phyloP scores from a whole-genome alignment of 2,329 filamentous ascomycete genomes.

The Zymoseptoria tritici region DNA sequence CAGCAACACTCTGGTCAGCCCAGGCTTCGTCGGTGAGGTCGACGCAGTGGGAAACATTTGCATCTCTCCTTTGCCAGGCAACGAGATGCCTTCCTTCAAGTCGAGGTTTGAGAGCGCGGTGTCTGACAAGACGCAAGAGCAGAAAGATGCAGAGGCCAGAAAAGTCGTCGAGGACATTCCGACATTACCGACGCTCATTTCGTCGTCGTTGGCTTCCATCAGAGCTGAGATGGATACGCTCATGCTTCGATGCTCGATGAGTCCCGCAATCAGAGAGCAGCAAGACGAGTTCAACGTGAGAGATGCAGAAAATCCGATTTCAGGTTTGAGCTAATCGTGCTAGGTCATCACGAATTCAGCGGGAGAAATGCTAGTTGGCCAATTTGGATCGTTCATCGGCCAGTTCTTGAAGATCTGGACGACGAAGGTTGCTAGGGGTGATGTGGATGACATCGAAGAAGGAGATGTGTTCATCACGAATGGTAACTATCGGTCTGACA shows the following conservation, averaged over 20 bases:
- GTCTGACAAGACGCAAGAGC: slow-evolving; percentile 15
- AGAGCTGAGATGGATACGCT: slow-evolving; percentile 23
- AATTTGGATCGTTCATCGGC: slow-evolving; percentile 23
- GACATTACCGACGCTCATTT: slow-evolving; percentile 20
- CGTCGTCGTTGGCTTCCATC: slow-evolving; percentile 20
- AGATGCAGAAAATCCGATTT: background rate
- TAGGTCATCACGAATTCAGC: slow-evolving; percentile 18
- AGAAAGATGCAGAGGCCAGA: slow-evolving; percentile 18
- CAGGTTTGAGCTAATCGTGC: background rate
- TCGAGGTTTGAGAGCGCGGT: slow-evolving; percentile 17
- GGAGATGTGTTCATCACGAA: slow-evolving; percentile 24
- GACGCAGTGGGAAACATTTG: slow-evolving; percentile 22
- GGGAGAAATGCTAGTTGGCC: slow-evolving; percentile 21
- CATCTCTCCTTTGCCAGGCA: slow-evolving; percentile 20
- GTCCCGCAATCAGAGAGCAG: slow-evolving; percentile 22
- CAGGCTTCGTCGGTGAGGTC: slow-evolving; percentile 18
- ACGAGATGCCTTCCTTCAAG: slow-evolving; percentile 20
- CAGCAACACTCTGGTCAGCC: slow-evolving; percentile 21
- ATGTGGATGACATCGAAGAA: slow-evolving; percentile 20
- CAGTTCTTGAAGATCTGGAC: slow-evolving; percentile 24
- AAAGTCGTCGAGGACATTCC: slow-evolving; percentile 21
- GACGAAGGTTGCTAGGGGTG: slow-evolving; percentile 17
- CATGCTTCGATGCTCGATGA: slow-evolving; percentile 24
- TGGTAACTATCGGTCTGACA: background rate
- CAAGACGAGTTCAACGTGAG: slow-evolving; percentile 23